phyloP scores from a whole-genome alignment of 2,329 filamentous ascomycete species.

The Cryphonectria carpinicola region DNA sequence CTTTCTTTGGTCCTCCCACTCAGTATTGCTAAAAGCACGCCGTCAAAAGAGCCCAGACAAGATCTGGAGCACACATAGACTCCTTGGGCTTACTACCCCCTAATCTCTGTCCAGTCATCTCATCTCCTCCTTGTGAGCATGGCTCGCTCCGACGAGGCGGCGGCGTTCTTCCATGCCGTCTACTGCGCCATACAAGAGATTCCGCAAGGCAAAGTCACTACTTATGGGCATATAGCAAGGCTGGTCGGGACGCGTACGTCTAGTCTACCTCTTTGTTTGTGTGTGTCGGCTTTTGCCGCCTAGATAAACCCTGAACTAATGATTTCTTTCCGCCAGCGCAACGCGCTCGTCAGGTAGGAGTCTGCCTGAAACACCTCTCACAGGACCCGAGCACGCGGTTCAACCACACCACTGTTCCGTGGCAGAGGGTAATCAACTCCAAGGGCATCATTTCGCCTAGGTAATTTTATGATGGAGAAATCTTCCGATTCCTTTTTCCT shows the following conservation, averaged over 20 bases:
- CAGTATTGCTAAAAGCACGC: neutral
- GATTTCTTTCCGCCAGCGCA: constrained; percentile 53
- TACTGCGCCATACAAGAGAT: constrained; percentile 87
- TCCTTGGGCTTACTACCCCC: neutral
- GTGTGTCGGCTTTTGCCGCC: neutral
- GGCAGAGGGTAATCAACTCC: constrained; percentile 91
- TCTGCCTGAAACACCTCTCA: constrained; percentile 86
- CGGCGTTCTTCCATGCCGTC: constrained; percentile 75
- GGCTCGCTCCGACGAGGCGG: constrained; percentile 74
- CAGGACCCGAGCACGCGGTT: constrained; percentile 56
- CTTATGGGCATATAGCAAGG: constrained; percentile 79
- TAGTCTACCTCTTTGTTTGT: neutral
- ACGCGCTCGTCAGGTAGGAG: constrained; percentile 81
- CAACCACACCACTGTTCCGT: constrained; percentile 81
- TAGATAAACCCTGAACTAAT: neutral
- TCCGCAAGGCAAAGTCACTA: constrained; percentile 80
- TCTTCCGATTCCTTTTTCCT: neutral
- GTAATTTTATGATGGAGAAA: constrained; percentile 45
- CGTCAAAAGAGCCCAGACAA: neutral
- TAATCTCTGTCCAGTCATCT: neutral
- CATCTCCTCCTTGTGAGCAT: constrained; percentile 46
- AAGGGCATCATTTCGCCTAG: constrained; percentile 85
- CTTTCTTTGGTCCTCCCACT: neutral
- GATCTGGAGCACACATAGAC: neutral
- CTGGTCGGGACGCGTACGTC: constrained; percentile 73